Base-by-base conservation (phyloP, 441 rosid species). In the Omphalea diandra region DNA sequence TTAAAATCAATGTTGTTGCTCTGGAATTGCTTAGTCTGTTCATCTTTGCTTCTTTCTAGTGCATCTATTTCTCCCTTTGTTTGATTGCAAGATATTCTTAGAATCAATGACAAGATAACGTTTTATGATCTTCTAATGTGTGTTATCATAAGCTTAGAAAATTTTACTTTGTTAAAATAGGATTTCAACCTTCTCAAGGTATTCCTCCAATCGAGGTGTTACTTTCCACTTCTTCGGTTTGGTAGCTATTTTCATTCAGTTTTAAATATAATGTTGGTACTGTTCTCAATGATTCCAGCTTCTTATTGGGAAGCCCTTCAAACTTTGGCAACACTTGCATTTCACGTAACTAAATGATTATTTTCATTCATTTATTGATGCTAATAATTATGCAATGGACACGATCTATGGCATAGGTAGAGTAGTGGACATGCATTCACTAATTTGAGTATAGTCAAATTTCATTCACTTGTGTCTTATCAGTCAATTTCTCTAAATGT, bases 31-130 rank as follows among this genome's bases (percentile, higher is more conserved):
- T 91, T 89, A 66, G 83, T 64, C 71, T 91, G 92, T 58, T 94
- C 97, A 29, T 91, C 98, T 83, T 89, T 94, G 73, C 82, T 86
- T 79, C 90, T 75, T 36, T 91, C 98, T 63, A 94, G 38, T 5
- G 83, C 63, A 18, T 91, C 95, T 1, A 87, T 78, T 59, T 88
- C 97, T 71, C 86, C 90, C 83, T 88, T 89, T 44, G 85, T 80
- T 93, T 91, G 77, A 14, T 65, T 4, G 38, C 58, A 54, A 31
- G 9, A 27, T 38, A 40, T 70, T 54, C 22, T 29, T 32, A 55
- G 2, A 55, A 27, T 55, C 59, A 55, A 55, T 27, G 59, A 29
- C 7, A 10, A 52, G 24, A 7, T 15, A 15, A 35, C 26, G 7
- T 24, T 24, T 12, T 14, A 10, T 24, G 17, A 52, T 24, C 22